Base-by-base conservation (phyloP, 768 basidiomycete species). In the Pleurotus platypus region DNA sequence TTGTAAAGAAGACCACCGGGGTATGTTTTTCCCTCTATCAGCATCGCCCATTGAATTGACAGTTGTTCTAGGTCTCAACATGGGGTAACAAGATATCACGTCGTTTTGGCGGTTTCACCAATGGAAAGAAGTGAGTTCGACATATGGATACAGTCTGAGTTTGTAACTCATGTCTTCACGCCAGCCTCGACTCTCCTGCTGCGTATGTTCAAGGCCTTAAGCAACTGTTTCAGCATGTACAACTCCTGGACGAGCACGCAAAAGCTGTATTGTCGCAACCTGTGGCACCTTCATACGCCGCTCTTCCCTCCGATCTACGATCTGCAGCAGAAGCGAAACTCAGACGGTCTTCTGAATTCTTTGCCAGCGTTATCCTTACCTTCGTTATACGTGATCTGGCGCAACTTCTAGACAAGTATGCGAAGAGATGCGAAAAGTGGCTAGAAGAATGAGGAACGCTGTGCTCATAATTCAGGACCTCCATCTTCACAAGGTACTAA, bases 361-460 rank as follows among this genome's bases (percentile, higher is more conserved):
- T 95, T 63, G 90, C 90, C 22, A 89, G 80, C 54, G 92, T 94
- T 59, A 84, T 96, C 55, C 78, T 94, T 60, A 90, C 90, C 15
- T 94, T 96, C 68, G 92, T 96, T 64, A 85, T 96, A 64, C 85
- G 86, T 54, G 92, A 94, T 69, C 78, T 94, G 61, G 90, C 90
- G 42, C 85, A 88, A 64, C 73, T 95, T 49, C 77, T 95, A 60
- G 94, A 95, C 77, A 94, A 95, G 73, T 94, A 94, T 70, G 89
- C 87, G 61, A 94, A 94, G 80, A 90, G 91, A 69, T 92, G 90
- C 72, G 92, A 92, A 74, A 92, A 92, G 72, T 92, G 91, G 90
- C 79, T 93, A 38, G 89, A 85, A 38, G 92, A 94, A 67, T 93
- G 77, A 43, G 37, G 13, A 6, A 20, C 27, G 22, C 46, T 45